Conservation (phyloP, 139 green algal genomes). For the Pycnococcus provasolii region DNA sequence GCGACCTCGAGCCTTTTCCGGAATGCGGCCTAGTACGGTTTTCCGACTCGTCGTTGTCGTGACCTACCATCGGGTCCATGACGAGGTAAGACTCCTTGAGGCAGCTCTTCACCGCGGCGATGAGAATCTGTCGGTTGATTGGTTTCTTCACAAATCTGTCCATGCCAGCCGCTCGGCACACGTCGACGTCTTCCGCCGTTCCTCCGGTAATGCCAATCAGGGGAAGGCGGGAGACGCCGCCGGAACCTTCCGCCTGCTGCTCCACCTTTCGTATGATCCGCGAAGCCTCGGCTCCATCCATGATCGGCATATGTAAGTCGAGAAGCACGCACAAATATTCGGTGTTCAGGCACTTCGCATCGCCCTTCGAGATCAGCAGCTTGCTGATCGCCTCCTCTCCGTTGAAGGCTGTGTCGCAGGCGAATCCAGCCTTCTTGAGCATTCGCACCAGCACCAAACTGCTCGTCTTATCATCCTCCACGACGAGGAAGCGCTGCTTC, state of each 20-base stretch:
- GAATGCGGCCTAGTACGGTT: too few species aligned
- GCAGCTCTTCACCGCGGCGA: too few species aligned
- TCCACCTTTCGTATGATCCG: conserved; percentile 10
- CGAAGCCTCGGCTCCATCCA: conserved; percentile 60
- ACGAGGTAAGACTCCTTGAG: too few species aligned
- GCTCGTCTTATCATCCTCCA: conserved; percentile 8
- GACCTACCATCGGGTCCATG: too few species aligned
- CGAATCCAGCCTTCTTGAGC: background rate
- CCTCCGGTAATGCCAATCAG: too few species aligned
- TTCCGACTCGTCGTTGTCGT: too few species aligned
- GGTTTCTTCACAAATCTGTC: too few species aligned
- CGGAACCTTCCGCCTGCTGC: background rate
- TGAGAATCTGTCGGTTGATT: too few species aligned
- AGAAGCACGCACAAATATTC: conserved; percentile 40
- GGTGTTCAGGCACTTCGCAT: conserved; percentile 45
- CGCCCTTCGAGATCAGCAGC: background rate
- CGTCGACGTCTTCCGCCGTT: too few species aligned
- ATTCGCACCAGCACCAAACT: background rate
- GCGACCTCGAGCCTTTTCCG: too few species aligned
- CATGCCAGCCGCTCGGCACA: too few species aligned
- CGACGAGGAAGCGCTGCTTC: background rate
- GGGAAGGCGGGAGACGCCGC: too few species aligned
- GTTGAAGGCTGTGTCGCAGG: background rate
- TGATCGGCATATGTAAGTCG: conserved; percentile 74
- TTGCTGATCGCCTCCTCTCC: conserved; percentile 4